Evolutionary conservation across 495 filamentous ascomycete genomes (phyloP), one percentile per base, ranked within the genome.

Genomic region (Pseudevernia furfuracea): DNA sequence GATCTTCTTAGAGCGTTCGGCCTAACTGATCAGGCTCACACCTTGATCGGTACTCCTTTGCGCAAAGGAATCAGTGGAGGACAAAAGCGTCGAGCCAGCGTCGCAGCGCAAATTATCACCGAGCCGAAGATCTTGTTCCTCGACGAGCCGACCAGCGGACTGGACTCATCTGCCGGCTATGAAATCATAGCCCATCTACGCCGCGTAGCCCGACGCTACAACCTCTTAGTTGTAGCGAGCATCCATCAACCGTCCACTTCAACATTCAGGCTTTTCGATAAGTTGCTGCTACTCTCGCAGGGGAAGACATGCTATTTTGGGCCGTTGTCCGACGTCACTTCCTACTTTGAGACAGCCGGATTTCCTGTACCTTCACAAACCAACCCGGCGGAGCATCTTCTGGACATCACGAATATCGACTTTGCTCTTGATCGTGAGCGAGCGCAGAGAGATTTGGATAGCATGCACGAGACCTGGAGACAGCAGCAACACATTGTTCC

Each of bases 161-260:
- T 94, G 39, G 90, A 94, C 71, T 89, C 87, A 8, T 80, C 82
- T 4, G 84, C 86, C 1, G 85, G 82, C 60, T 87, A 73, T 62
- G 87, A 90, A 65, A 86, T 90, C 23, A 85, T 89, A 10, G 82
- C 78, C 0, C 87, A 84, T 68, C 75, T 87, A 36, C 83, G 80
- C 67, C 77, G 81, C 30, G 77, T 92, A 53, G 89, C 85, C 0
- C 80, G 78, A 68, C 74, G 78, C 61, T 84, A 91, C 71, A 88
- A 88, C 55, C 73, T 91, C 64, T 79, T 89, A 59, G 79, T 94
- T 21, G 89, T 92, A 58, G 87, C 86, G 0, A 87, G 83, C 64
- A 92, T 94, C 61, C 90, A 94, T 70, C 90, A 94, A 69, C 90
- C 90, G 4, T 91, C 88, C 2, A 87, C 88, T 0, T 76, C 84